phyloP scores from a whole-genome alignment of 768 basidiomycete species.

The Chalciporus piperatus region DNA sequence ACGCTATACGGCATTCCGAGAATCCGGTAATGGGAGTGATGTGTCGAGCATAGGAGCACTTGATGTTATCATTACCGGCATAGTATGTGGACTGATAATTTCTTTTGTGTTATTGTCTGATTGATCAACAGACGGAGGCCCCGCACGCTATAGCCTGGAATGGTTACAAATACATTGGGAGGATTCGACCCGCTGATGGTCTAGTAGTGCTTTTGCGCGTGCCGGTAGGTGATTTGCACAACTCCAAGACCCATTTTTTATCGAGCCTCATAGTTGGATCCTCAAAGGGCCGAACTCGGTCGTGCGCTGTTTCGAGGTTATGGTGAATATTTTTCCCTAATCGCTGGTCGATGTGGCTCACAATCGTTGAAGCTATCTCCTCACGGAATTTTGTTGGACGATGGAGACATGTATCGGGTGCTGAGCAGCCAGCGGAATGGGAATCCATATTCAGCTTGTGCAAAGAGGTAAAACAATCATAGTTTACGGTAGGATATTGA shows the following conservation, averaged over 20 bases:
- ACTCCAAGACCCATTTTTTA: slow-evolving; percentile 2
- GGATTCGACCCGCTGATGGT: slow-evolving; percentile 58
- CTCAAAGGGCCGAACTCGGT: slow-evolving; percentile 30
- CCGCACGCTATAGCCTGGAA: slow-evolving; percentile 55
- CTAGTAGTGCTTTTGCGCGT: slow-evolving; percentile 51
- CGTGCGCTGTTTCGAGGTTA: slow-evolving; percentile 48
- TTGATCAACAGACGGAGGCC: slow-evolving; percentile 41
- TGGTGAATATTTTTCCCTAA: slow-evolving; percentile 27
- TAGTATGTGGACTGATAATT: slow-evolving; percentile 33
- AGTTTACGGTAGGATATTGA: background rate
- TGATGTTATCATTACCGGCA: slow-evolving; percentile 54
- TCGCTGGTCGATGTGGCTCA: slow-evolving; percentile 7
- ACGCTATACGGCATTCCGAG: slow-evolving; percentile 37
- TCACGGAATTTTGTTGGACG: slow-evolving; percentile 53
- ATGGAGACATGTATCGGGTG: slow-evolving; percentile 36
- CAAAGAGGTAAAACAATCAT: slow-evolving; percentile 32
- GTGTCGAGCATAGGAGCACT: slow-evolving; percentile 20
- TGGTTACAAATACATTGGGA: slow-evolving; percentile 51
- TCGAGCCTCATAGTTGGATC: slow-evolving; percentile 17
- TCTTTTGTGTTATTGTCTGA: background rate
- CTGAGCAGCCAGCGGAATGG: slow-evolving; percentile 39
- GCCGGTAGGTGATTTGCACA: slow-evolving; percentile 38
- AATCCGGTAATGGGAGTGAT: slow-evolving; percentile 13
- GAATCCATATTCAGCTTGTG: slow-evolving; percentile 54
- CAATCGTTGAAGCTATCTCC: slow-evolving; percentile 39